Conservation (phyloP, 805 yeast genomes). For the Saccharomyces paradoxus region DNA sequence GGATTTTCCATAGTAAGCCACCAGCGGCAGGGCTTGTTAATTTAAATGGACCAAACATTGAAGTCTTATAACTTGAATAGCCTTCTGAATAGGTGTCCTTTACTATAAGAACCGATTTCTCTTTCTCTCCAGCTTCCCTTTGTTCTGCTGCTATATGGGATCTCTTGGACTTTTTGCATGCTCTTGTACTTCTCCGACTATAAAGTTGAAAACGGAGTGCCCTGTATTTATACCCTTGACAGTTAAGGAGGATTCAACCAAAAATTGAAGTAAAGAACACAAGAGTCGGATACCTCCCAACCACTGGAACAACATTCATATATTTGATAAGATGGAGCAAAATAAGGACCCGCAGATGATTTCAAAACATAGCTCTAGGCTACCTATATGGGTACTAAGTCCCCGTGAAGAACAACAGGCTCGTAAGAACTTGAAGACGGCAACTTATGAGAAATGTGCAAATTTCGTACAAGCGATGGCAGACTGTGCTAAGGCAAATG, state of each 20-base stretch:
- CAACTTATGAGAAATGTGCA: conserved; percentile 60
- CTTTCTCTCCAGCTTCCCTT: background rate
- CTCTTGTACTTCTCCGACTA: background rate
- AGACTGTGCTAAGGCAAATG: conserved; percentile 54
- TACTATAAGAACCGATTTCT: background rate
- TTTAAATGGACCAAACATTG: conserved; percentile 30
- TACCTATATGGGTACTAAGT: conserved; percentile 70
- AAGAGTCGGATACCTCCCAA: background rate
- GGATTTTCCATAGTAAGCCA: conserved; percentile 47
- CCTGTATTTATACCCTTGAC: background rate
- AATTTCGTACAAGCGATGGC: conserved; percentile 58
- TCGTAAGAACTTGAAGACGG: conserved; percentile 59
- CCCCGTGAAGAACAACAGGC: conserved; percentile 72
- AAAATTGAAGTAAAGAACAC: background rate
- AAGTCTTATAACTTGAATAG: background rate
- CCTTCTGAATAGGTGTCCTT: background rate
- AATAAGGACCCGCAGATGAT: conserved; percentile 7
- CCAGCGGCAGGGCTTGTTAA: conserved; percentile 22
- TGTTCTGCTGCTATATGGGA: background rate
- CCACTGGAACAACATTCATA: background rate
- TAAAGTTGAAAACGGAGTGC: background rate
- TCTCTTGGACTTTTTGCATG: background rate
- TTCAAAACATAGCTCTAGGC: conserved; percentile 25
- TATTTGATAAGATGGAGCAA: background rate
- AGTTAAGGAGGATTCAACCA: background rate